phyloP scores from a whole-genome alignment of 768 basidiomycete genomes.

The Daedalea quercina region DNA sequence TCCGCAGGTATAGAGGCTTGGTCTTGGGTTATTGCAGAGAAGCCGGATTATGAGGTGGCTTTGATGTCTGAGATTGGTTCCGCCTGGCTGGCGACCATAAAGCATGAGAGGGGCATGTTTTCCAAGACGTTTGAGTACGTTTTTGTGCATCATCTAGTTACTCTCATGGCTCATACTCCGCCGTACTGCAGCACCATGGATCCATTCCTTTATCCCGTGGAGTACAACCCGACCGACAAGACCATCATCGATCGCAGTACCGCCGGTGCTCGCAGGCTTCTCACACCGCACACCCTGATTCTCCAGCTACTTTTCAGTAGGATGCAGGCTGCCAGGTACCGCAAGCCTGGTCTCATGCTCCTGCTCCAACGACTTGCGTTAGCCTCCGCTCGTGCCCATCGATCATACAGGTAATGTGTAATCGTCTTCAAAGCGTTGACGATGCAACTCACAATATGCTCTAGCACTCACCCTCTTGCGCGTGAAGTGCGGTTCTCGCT shows the following conservation, averaged over 20 bases:
- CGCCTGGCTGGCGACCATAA: slow-evolving; percentile 83
- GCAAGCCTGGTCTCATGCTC: slow-evolving; percentile 76
- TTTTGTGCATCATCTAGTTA: background rate
- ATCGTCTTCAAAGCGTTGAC: background rate
- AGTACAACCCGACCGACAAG: slow-evolving; percentile 88
- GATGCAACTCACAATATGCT: background rate
- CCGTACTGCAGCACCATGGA: slow-evolving; percentile 62
- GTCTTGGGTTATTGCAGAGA: slow-evolving; percentile 92
- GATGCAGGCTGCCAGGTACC: slow-evolving; percentile 89
- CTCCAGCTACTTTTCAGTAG: slow-evolving; percentile 87
- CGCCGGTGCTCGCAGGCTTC: slow-evolving; percentile 61
- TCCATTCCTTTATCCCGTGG: slow-evolving; percentile 81
- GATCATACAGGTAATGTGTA: slow-evolving; percentile 62
- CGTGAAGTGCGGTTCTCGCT: slow-evolving; percentile 89
- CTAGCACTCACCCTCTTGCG: slow-evolving; percentile 86
- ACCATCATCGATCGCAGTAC: slow-evolving; percentile 70
- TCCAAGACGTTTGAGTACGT: slow-evolving; percentile 74
- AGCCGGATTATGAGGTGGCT: slow-evolving; percentile 73
- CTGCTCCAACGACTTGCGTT: slow-evolving; percentile 81
- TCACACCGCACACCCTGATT: slow-evolving; percentile 79
- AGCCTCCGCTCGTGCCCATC: slow-evolving; percentile 66
- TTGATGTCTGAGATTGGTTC: slow-evolving; percentile 81
- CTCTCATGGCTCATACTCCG: slow-evolving; percentile 4
- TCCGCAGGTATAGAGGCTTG: slow-evolving; percentile 88
- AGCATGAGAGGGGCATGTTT: slow-evolving; percentile 76